A percentile compares a stretch with the other conserved stretches of the same genome.
Conservation (phyloP, 352 stramenopile genomes). For the Pythium volutum region DNA sequence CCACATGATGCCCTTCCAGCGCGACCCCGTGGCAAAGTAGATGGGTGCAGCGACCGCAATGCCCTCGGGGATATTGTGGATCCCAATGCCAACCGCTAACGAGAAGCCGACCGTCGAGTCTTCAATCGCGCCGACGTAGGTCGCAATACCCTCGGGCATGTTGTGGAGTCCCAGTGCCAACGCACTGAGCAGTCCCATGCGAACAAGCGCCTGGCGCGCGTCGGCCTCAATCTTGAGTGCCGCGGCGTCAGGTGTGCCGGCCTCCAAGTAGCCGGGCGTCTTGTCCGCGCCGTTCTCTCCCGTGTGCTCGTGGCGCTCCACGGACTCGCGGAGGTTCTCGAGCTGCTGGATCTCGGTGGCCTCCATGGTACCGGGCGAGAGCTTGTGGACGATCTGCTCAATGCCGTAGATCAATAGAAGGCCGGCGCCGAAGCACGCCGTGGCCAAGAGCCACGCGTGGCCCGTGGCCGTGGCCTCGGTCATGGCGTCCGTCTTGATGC, state of each 20-base stretch:
- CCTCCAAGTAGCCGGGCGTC: conserved; percentile 18
- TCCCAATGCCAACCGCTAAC: conserved; percentile 92
- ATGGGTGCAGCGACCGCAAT: conserved; percentile 94
- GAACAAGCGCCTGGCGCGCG: conserved; percentile 53
- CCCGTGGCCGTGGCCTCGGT: conserved; percentile 30
- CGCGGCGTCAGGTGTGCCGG: conserved; percentile 33
- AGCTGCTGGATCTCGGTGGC: conserved; percentile 37
- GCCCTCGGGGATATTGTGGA: conserved; percentile 98
- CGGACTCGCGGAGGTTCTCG: conserved; percentile 31
- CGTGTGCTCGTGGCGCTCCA: conserved; percentile 19
- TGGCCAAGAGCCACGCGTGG: conserved; percentile 76
- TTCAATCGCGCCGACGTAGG: conserved; percentile 89
- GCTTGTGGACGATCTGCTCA: conserved; percentile 39
- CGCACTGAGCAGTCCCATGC: conserved; percentile 88
- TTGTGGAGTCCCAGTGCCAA: conserved; percentile 94
- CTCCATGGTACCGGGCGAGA: conserved; percentile 24
- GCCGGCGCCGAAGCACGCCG: conserved; percentile 83
- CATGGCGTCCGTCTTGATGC: conserved; percentile 35
- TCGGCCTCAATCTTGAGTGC: conserved; percentile 43
- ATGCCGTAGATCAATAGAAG: conserved; percentile 60
- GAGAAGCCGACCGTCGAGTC: conserved; percentile 89
- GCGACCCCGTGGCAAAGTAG: conserved; percentile 95
- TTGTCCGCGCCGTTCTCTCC: not conserved
- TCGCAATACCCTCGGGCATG: conserved; percentile 95
- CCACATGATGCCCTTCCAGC: conserved; percentile 94